These are phyloP conservation scores for Saraca asoca DNA, from an alignment of 331 rosid species.

Conservation along the genomic window DNA sequence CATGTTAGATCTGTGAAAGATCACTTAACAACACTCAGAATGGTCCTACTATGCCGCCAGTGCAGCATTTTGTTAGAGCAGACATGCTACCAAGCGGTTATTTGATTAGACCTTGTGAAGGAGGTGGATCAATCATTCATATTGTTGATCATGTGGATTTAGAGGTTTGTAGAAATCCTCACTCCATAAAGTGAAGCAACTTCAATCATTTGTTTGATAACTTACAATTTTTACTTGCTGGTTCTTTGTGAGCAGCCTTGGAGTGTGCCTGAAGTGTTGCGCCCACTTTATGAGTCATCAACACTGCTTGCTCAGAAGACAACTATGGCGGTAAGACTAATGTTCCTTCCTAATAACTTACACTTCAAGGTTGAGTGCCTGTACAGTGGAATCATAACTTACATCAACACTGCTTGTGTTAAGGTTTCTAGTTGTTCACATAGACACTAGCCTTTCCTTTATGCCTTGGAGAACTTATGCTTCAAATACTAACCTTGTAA, in stretches of 20 bases:
- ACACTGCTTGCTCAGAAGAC: conserved; percentile 89
- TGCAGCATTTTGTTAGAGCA: conserved; percentile 91
- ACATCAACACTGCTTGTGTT: background rate
- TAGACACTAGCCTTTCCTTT: background rate
- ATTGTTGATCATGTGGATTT: conserved; percentile 90
- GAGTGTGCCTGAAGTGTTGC: conserved; percentile 97
- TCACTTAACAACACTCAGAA: conserved; percentile 97
- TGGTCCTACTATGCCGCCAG: conserved; percentile 93
- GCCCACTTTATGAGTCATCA: conserved; percentile 91
- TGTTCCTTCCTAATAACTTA: background rate
- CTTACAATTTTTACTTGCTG: conserved; percentile 27
- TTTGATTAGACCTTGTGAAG: conserved; percentile 93
- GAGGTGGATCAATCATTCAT: conserved; percentile 94
- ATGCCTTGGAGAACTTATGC: background rate
- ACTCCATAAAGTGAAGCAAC: conserved; percentile 13
- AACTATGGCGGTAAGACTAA: conserved; percentile 74
- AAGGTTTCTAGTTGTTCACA: background rate
- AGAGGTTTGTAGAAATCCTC: conserved; percentile 54
- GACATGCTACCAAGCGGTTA: conserved; percentile 93
- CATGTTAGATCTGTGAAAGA: conserved; percentile 86
- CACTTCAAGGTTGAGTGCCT: conserved; percentile 17
- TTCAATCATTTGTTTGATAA: conserved; percentile 24
- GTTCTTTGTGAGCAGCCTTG: conserved; percentile 68
- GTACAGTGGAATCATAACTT: too few relatives aligned
- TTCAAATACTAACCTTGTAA: conserved; percentile 29